Conservation (phyloP, 1,284 basidiomycete genomes). For the Puccinia brachypodii region DNA sequence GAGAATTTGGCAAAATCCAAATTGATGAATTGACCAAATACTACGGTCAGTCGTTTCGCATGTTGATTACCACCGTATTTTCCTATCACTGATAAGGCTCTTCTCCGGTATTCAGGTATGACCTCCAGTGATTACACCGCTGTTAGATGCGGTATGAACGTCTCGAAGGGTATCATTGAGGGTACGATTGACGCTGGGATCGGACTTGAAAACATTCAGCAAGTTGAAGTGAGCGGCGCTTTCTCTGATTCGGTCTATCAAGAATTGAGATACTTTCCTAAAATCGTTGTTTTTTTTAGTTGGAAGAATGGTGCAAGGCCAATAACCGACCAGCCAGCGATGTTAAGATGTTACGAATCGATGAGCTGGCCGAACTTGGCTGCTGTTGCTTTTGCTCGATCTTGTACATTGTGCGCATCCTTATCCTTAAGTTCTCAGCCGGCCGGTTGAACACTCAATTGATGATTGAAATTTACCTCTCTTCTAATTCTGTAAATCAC, state of each 20-base stretch:
- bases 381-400: slow-evolving; percentile 59
- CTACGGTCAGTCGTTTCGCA: slow-evolving; percentile 49
- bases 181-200: slow-evolving; percentile 59
- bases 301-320: slow-evolving; percentile 58
- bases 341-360: slow-evolving; percentile 59
- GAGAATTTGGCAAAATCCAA: slow-evolving; percentile 60
- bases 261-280: slow-evolving; percentile 49
- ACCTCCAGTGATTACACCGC: slow-evolving; percentile 58
- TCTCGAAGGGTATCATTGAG: slow-evolving; percentile 57
- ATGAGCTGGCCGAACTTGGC: slow-evolving; percentile 57
- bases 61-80: neutral
- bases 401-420: slow-evolving; percentile 50
- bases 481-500: neutral
- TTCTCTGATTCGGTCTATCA: neutral
- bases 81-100: neutral
- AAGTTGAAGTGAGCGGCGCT: slow-evolving; percentile 51
- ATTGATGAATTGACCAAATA: slow-evolving; percentile 55
- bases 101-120: slow-evolving; percentile 50
- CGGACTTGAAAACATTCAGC: slow-evolving; percentile 58
- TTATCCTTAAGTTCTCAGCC: neutral
- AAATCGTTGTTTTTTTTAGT: slow-evolving; percentile 51
- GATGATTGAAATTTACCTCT: neutral
- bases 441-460: neutral
- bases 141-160: slow-evolving; percentile 59
- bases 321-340: slow-evolving; percentile 56